Percentiles rank a stretch among this genome's conserved stretches.
Conservation (phyloP, 495 filamentous ascomycete genomes). For the Hypoxylon cercidicola region DNA sequence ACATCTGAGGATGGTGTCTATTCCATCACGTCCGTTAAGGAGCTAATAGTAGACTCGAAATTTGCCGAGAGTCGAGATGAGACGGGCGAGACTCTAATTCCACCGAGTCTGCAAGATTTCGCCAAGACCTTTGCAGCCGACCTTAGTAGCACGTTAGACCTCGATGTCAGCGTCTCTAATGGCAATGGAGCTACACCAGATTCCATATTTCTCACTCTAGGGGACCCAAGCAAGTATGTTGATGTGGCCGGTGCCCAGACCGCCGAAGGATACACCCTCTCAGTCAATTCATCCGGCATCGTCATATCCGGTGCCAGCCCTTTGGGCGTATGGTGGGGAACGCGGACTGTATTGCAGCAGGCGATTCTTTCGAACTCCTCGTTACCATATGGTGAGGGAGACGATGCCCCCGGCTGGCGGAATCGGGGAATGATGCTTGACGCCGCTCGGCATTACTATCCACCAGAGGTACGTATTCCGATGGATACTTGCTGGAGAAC, state of each 20-base stretch:
- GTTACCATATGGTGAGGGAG: slow-evolving; percentile 50
- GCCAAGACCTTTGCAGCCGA: slow-evolving; percentile 56
- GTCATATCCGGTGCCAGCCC: slow-evolving; percentile 61
- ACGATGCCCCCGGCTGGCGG: slow-evolving; percentile 62
- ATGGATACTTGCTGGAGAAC: too few relatives aligned
- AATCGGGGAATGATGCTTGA: slow-evolving; percentile 62
- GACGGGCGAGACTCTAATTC: slow-evolving; percentile 59
- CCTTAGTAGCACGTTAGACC: slow-evolving; percentile 43
- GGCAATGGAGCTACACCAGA: slow-evolving; percentile 36
- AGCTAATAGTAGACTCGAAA: slow-evolving; percentile 55
- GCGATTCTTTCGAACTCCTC: slow-evolving; percentile 48
- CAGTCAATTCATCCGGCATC: slow-evolving; percentile 50
- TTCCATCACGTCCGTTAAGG: slow-evolving; percentile 45
- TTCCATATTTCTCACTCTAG: slow-evolving; percentile 57
- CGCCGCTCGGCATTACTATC: slow-evolving; percentile 61
- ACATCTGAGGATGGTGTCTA: slow-evolving; percentile 42
- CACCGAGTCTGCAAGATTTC: slow-evolving; percentile 56
- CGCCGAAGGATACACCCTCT: slow-evolving; percentile 59
- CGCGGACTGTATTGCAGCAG: slow-evolving; percentile 60
- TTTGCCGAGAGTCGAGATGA: slow-evolving; percentile 51
- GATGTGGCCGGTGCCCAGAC: slow-evolving; percentile 55
- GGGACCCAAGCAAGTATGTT: slow-evolving; percentile 51
- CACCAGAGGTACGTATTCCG: slow-evolving; percentile 47
- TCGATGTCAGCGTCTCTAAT: slow-evolving; percentile 42
- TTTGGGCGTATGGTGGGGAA: slow-evolving; percentile 64